A percentile compares a stretch with the other conserved stretches of the same genome.
Conservation (phyloP, 1,284 basidiomycete genomes). For the Papiliotrema nemorosa region DNA sequence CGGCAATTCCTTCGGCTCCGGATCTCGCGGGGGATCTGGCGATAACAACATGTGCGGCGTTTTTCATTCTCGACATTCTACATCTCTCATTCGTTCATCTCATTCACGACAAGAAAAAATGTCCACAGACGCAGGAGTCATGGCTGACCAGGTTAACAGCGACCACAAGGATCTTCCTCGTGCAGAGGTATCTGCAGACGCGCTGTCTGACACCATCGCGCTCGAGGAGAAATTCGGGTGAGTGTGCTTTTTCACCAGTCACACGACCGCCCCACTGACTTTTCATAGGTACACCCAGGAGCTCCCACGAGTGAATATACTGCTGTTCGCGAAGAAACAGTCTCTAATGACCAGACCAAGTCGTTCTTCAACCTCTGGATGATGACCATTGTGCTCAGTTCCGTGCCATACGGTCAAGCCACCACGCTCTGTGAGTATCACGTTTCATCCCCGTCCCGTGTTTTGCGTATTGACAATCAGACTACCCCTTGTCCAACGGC, state of each 20-base stretch:
- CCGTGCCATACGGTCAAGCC: conserved; percentile 33
- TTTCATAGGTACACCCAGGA: conserved; percentile 13
- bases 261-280: neutral
- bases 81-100: too few relatives aligned
- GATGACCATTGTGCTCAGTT: conserved; percentile 37
- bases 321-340: neutral
- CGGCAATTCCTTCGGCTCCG: too few relatives aligned
- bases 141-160: too few relatives aligned
- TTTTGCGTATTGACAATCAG: conserved; percentile 3
- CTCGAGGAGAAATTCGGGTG: conserved; percentile 13
- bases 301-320: conserved; percentile 12
- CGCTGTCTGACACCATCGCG: neutral
- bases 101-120: too few relatives aligned
- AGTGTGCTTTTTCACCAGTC: conserved; percentile 2
- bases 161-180: too few relatives aligned
- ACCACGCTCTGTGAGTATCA: conserved; percentile 29
- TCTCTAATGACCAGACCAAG: conserved; percentile 15
- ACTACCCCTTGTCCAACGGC: conserved; percentile 34
- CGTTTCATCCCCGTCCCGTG: neutral
- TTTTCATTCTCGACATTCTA: too few relatives aligned
- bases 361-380: conserved; percentile 20
- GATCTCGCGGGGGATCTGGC: too few relatives aligned
- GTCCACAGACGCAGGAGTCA: too few relatives aligned
- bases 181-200: too few relatives aligned
- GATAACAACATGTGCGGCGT: too few relatives aligned